Conservation (phyloP, 2,329 filamentous ascomycete species). For the Thielaviopsis populi region DNA sequence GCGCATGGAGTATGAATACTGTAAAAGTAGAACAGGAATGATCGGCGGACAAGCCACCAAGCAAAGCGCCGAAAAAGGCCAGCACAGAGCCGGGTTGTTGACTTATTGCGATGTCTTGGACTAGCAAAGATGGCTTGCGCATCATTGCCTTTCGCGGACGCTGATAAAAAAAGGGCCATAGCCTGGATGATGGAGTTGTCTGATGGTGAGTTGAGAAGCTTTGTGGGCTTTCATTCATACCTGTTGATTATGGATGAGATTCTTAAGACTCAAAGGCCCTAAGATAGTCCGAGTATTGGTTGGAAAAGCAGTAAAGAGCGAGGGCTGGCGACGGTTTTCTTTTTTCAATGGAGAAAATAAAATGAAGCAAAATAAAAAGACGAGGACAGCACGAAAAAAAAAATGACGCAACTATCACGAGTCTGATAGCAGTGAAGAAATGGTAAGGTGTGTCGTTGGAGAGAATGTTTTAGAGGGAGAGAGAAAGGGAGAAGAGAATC, state of each 20-base stretch:
- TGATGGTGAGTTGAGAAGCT: background rate
- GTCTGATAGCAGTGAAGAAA: background rate
- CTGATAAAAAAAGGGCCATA: background rate
- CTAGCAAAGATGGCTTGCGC: slow-evolving; percentile 4
- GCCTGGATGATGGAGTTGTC: background rate
- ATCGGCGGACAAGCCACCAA: slow-evolving; percentile 5
- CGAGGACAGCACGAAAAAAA: background rate
- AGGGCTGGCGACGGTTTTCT: too few relatives aligned
- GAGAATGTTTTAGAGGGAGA: background rate
- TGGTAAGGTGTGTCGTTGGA: slow-evolving; percentile 1
- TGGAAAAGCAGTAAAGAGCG: background rate
- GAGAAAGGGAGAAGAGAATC: slow-evolving; percentile 1
- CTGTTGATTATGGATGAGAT: background rate
- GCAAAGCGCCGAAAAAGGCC: slow-evolving; percentile 3
- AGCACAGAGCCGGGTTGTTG: slow-evolving; percentile 1
- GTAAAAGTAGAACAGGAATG: slow-evolving; percentile 1
- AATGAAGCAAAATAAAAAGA: background rate
- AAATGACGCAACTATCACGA: background rate
- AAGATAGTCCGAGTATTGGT: background rate
- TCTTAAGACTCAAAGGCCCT: background rate
- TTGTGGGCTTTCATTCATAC: slow-evolving; percentile 1
- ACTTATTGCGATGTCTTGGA: slow-evolving; percentile 4
- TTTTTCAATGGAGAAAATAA: background rate
- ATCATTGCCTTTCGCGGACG: background rate
- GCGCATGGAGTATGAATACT: slow-evolving; percentile 3